These are phyloP conservation scores for Naganishia vaughanmartiniae DNA, from an alignment of 768 basidiomycete species.

Conservation along the genomic window DNA sequence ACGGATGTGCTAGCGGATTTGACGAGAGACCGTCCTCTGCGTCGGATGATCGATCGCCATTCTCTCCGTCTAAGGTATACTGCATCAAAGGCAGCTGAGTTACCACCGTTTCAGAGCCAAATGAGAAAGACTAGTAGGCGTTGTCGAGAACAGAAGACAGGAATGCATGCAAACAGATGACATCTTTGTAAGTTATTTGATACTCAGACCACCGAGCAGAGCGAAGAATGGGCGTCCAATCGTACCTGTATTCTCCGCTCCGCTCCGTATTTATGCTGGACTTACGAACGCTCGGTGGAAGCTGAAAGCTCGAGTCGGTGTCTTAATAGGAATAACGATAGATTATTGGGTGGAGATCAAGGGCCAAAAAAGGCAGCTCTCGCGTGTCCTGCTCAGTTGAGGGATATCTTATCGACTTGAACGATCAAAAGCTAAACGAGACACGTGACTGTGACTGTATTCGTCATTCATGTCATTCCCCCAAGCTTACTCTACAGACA, in stretches of 20 bases:
- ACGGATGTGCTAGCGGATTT: slow-evolving; percentile 27
- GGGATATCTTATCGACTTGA: slow-evolving; percentile 2
- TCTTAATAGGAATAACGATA: slow-evolving; percentile 1
- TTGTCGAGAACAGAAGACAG: too few relatives aligned
- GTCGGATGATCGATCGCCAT: slow-evolving; percentile 19
- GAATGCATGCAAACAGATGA: slow-evolving; percentile 1
- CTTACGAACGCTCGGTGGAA: neutral
- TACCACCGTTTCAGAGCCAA: neutral
- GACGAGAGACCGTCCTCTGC: slow-evolving; percentile 17
- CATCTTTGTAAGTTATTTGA: slow-evolving; percentile 3
- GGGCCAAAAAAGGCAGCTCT: neutral
- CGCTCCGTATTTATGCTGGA: neutral
- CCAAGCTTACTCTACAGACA: too few relatives aligned
- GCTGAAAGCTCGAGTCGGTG: neutral
- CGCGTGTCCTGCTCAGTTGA: neutral
- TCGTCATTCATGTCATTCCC: too few relatives aligned
- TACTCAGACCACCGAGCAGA: neutral
- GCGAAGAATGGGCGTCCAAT: neutral
- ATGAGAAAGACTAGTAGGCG: neutral
- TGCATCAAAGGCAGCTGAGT: neutral
- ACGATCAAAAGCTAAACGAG: neutral
- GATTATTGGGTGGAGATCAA: slow-evolving; percentile 5
- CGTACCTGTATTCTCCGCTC: slow-evolving; percentile 4
- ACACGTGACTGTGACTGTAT: neutral
- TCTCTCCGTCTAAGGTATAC: slow-evolving; percentile 14